Evolutionary conservation across 768 basidiomycete genomes (phyloP), one percentile per base, ranked within the genome.

Genomic region (Lactarius tabidus): DNA sequence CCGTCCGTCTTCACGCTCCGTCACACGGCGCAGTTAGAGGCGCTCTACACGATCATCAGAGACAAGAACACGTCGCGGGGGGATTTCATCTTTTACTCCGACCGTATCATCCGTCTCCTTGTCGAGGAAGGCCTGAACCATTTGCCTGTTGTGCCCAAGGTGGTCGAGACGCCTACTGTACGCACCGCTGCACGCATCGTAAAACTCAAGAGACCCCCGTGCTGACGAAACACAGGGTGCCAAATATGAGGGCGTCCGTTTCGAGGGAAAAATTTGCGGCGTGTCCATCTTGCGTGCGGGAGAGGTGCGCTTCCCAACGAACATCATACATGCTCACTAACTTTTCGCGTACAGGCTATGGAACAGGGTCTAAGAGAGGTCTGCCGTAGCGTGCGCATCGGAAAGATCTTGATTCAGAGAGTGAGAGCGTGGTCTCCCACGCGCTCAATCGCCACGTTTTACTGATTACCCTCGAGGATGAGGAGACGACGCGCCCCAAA

Each of bases 341-440:
- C 28, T 48, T 26, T 59, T 53, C 14, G 18, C 15, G 5, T 48
- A 12, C 64, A 94, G 91, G 94, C 95, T 1, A 99, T 99, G 96
- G 96, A 99, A 77, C 93, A 92, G 15, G 97, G 96, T 43, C 79
- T 99, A 67, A 82, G 96, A 51, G 96, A 98, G 75, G 96, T 98
- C 43, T 98, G 95, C 78, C 84, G 96, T 70, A 91, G 87, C 71
- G 91, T 93, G 31, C 84, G 96, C 67, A 96, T 99, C 65, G 96
- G 96, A 56, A 99, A 99, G 80, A 98, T 99, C 72, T 81, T 99
- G 56, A 99, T 99, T 67, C 96, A 99, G 77, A 78, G 96, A 74
- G 94, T 93, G 76, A 67, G 84, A 67, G 84, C 72, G 29, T 55
- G 26, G 6, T 20, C 14, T 57, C 23, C n/a, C 36, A 18, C 53